Conservation (phyloP, 2,329 filamentous ascomycete genomes). For the Pseudophaeomoniella oleicola region DNA sequence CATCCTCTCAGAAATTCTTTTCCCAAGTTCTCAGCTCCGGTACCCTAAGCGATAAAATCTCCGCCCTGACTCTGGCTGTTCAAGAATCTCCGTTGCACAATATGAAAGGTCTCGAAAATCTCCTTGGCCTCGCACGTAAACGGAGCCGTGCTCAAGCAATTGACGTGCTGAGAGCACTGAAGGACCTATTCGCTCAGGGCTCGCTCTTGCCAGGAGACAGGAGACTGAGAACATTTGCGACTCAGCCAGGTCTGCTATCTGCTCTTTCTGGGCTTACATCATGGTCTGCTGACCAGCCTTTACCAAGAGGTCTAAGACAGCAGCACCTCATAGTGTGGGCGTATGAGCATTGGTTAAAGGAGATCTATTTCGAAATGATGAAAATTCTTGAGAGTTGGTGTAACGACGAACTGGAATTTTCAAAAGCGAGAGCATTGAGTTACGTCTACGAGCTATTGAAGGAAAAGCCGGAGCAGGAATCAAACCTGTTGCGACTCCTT, state of each 20-base stretch:
- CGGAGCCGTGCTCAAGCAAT: slow-evolving; percentile 86
- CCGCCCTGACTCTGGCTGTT: slow-evolving; percentile 79
- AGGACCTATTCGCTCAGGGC: slow-evolving; percentile 86
- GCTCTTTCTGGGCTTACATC: slow-evolving; percentile 31
- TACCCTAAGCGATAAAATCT: slow-evolving; percentile 93
- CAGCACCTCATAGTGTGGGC: slow-evolving; percentile 75
- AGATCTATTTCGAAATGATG: slow-evolving; percentile 81
- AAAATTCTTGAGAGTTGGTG: slow-evolving; percentile 88
- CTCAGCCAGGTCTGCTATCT: slow-evolving; percentile 63
- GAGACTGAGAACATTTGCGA: slow-evolving; percentile 63
- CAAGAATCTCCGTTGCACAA: slow-evolving; percentile 96
- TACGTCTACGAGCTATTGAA: slow-evolving; percentile 85
- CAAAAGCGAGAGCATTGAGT: slow-evolving; percentile 71
- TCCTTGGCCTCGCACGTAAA: slow-evolving; percentile 75
- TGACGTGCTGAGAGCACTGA: slow-evolving; percentile 79
- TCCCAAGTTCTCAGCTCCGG: slow-evolving; percentile 93
- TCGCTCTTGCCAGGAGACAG: slow-evolving; percentile 69
- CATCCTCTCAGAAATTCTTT: slow-evolving; percentile 89
- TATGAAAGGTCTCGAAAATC: slow-evolving; percentile 70
- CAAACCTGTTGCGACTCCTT: slow-evolving; percentile 76
- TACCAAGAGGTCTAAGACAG: slow-evolving; percentile 62
- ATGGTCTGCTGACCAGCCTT: slow-evolving; percentile 55
- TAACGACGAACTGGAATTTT: slow-evolving; percentile 88
- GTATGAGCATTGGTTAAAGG: slow-evolving; percentile 92
- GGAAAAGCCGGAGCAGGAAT: slow-evolving; percentile 94